These are phyloP conservation scores for Flaveria linearis DNA, from an alignment of 129 eudicot species.

Conservation along the genomic window DNA sequence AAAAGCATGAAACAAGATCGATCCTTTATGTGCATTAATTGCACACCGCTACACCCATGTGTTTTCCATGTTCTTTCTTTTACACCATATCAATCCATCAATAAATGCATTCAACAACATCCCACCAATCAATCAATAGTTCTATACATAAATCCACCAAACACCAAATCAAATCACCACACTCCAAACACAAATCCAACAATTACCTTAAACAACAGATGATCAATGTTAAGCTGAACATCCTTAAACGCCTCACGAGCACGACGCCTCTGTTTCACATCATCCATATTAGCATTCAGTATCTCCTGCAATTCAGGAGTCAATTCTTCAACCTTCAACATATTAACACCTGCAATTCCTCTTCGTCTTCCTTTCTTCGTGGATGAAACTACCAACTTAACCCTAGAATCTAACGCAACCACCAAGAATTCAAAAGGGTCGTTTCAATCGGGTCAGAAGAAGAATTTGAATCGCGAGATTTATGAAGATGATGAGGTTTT, in stretches of 20 bases:
- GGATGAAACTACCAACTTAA: neutral
- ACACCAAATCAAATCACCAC: conserved; percentile 7
- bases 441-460: neutral
- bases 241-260: conserved; percentile 97
- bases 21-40: neutral
- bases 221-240: conserved; percentile 84
- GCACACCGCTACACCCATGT: no score
- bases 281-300: conserved; percentile 73
- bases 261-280: conserved; percentile 70
- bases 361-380: conserved; percentile 9
- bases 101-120: conserved; percentile 31
- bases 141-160: conserved; percentile 4
- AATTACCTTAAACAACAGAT: conserved; percentile 78
- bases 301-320: conserved; percentile 51
- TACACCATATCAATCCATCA: conserved; percentile 1
- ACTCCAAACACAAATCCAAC: neutral
- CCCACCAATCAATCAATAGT: conserved; percentile 26
- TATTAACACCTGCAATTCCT: conserved; percentile 21
- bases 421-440: conserved; percentile 9
- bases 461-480: conserved; percentile 14
- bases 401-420: conserved; percentile 27
- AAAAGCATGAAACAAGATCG: conserved; percentile 1
- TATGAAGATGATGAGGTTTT: conserved; percentile 27
- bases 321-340: conserved; percentile 34
- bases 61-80: no score